Evolutionary conservation across 1,284 basidiomycete genomes (phyloP).

Genomic region (Malassezia dermatis): DNA sequence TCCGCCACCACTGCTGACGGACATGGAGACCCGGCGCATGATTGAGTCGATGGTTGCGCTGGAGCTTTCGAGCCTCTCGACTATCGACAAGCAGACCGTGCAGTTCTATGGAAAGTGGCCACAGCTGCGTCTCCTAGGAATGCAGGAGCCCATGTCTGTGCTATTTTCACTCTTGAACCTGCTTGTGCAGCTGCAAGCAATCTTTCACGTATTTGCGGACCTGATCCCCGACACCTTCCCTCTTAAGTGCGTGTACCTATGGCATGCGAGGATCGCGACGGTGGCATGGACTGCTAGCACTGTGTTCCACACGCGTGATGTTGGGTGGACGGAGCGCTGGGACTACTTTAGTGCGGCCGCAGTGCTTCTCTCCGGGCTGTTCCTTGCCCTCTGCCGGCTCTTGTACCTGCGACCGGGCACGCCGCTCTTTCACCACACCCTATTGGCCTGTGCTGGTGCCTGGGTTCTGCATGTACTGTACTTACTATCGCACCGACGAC

Average conservation of each 20-base stretch:
- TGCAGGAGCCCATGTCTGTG: constrained; percentile 85
- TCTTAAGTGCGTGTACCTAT: constrained; percentile 61
- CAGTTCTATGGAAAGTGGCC: constrained; percentile 70
- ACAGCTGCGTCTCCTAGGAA: constrained; percentile 56
- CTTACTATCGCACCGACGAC: constrained; percentile 59
- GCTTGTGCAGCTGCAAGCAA: constrained; percentile 49
- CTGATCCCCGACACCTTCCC: constrained; percentile 33
- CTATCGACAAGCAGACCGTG: constrained; percentile 43
- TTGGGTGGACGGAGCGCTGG: constrained; percentile 70
- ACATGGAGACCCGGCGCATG: not conserved
- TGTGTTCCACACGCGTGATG: constrained; percentile 85
- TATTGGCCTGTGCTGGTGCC: constrained; percentile 24
- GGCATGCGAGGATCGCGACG: constrained; percentile 63
- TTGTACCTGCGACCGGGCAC: constrained; percentile 31
- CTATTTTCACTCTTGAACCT: constrained; percentile 78
- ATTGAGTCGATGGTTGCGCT: constrained; percentile 15
- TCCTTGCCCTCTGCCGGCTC: constrained; percentile 51
- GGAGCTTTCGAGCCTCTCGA: constrained; percentile 23
- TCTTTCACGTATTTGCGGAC: constrained; percentile 22
- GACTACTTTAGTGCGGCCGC: constrained; percentile 92
- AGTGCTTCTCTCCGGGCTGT: constrained; percentile 61
- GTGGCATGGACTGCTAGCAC: constrained; percentile 89
- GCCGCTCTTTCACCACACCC: constrained; percentile 20
- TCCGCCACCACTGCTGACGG: not conserved
- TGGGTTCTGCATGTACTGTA: constrained; percentile 60